Conservation (phyloP, 2,329 filamentous ascomycete genomes). For the Fusarium multiceps region DNA sequence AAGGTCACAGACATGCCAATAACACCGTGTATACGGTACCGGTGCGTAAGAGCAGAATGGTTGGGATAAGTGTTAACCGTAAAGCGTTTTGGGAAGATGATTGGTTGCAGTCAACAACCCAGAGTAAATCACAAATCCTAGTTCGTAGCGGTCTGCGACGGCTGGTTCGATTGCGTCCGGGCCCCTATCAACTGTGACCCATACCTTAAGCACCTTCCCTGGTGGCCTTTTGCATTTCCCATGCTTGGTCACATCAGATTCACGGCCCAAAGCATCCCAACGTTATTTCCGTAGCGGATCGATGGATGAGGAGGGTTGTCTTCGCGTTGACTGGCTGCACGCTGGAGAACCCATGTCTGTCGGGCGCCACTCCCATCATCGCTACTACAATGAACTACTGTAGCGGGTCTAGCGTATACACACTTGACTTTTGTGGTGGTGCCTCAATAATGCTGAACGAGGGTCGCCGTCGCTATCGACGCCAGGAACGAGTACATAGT, state of each 20-base stretch:
- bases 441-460: slow-evolving; percentile 14
- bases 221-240: slow-evolving; percentile 44
- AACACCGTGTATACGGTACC: background rate
- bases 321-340: slow-evolving; percentile 40
- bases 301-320: slow-evolving; percentile 27
- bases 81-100: slow-evolving; percentile 25
- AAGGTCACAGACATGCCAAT: background rate
- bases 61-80: slow-evolving; percentile 31
- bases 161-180: slow-evolving; percentile 27
- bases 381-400: slow-evolving; percentile 40
- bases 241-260: slow-evolving; percentile 41
- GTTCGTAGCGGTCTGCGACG: slow-evolving; percentile 39
- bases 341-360: slow-evolving; percentile 39
- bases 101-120: slow-evolving; percentile 22
- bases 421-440: slow-evolving; percentile 10
- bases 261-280: slow-evolving; percentile 36
- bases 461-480: background rate
- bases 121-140: slow-evolving; percentile 21
- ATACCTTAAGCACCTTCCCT: slow-evolving; percentile 20
- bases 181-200: slow-evolving; percentile 25
- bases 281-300: slow-evolving; percentile 43
- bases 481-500: background rate
- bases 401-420: slow-evolving; percentile 36
- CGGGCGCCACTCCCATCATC: slow-evolving; percentile 47
- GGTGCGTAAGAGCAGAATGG: slow-evolving; percentile 3